These are phyloP conservation scores for Curvularia eragrostidis DNA, from an alignment of 2,329 filamentous ascomycete genomes.

Conservation along the genomic window DNA sequence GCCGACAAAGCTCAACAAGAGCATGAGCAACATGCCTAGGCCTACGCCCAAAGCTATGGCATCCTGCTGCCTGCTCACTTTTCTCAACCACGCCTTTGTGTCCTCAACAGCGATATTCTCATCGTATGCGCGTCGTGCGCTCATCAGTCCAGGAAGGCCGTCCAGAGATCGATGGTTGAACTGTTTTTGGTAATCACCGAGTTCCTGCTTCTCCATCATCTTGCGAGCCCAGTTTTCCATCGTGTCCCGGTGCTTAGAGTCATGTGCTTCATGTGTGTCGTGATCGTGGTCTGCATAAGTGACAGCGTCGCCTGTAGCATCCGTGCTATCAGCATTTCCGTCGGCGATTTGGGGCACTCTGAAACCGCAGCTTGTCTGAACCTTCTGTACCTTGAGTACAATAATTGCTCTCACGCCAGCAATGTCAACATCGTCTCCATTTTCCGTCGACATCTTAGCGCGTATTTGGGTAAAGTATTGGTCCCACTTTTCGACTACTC, in stretches of 20 bases:
- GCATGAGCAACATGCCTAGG: constrained; percentile 31
- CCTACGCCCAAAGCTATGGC: constrained; percentile 28
- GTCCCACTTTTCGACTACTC: constrained; percentile 66
- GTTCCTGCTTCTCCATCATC: constrained; percentile 57
- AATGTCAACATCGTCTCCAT: constrained; percentile 34
- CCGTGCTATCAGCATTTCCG: constrained; percentile 5
- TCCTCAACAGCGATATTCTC: constrained; percentile 58
- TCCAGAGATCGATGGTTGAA: constrained; percentile 56
- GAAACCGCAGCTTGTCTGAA: constrained; percentile 72
- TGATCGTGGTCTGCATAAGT: constrained; percentile 30
- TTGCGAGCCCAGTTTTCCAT: constrained; percentile 61
- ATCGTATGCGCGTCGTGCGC: constrained; percentile 56
- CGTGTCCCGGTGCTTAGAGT: constrained; percentile 57
- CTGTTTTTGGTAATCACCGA: constrained; percentile 63
- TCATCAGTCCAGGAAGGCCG: constrained; percentile 36
- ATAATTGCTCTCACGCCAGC: constrained; percentile 62
- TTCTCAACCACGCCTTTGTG: constrained; percentile 34
- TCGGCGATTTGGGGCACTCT: constrained; percentile 63
- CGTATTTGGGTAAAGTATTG: constrained; percentile 48
- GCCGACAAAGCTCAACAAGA: constrained; percentile 26
- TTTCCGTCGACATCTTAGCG: constrained; percentile 51
- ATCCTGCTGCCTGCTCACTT: constrained; percentile 36
- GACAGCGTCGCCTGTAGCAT: constrained; percentile 24
- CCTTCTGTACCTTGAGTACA: constrained; percentile 65
- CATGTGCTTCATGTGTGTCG: constrained; percentile 19